These are phyloP conservation scores for Podaxis sp. DNA, from an alignment of 768 basidiomycete species.

Conservation along the genomic window DNA sequence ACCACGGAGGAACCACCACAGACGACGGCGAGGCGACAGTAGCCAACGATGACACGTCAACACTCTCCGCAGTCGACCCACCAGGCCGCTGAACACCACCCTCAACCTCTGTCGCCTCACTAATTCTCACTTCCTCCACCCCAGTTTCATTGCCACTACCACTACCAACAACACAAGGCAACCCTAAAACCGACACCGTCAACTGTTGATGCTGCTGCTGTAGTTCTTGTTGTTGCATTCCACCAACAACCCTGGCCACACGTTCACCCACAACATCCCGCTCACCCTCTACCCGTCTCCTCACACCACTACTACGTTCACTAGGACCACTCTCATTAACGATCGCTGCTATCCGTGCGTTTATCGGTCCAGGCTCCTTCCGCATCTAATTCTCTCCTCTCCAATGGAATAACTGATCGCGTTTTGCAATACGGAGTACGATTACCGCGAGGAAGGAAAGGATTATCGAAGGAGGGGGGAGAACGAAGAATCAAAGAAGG, in stretches of 20 bases:
- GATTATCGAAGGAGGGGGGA: too few relatives aligned
- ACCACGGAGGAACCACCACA: neutral
- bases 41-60: neutral
- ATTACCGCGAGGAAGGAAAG: too few relatives aligned
- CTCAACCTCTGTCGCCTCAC: neutral
- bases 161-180: neutral
- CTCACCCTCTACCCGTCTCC: neutral
- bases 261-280: slow-evolving; percentile 2
- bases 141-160: slow-evolving; percentile 1
- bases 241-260: slow-evolving; percentile 5
- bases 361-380: slow-evolving; percentile 7
- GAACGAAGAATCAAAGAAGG: too few relatives aligned
- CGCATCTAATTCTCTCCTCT: neutral
- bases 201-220: neutral
- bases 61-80: neutral
- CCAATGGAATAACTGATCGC: too few relatives aligned
- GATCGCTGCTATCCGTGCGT: slow-evolving; percentile 4
- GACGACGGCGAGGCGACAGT: neutral
- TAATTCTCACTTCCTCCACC: neutral
- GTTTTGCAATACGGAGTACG: too few relatives aligned
- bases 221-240: neutral
- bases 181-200: neutral
- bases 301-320: neutral
- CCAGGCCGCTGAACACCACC: neutral
- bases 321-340: neutral